phyloP scores from a whole-genome alignment of 768 basidiomycete genomes.

The Panaeolus cyanescens region DNA sequence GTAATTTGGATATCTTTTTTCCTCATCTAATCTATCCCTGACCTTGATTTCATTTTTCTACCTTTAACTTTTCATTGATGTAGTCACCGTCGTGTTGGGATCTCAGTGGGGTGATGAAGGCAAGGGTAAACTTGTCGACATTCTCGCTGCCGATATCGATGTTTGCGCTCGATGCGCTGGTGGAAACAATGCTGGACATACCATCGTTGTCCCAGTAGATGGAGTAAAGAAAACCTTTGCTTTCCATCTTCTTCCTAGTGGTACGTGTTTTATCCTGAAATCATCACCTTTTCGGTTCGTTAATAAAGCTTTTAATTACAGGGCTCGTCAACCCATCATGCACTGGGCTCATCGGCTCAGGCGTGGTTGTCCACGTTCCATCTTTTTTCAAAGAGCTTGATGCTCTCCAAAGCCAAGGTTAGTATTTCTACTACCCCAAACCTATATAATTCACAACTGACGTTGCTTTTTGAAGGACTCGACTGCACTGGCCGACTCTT shows the following conservation, averaged over 20 bases:
- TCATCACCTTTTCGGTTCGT: conserved; percentile 4
- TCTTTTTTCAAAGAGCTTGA: conserved; percentile 95
- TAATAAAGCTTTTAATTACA: conserved; percentile 25
- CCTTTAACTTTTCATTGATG: conserved; percentile 6
- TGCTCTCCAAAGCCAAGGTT: conserved; percentile 81
- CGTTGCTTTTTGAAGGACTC: conserved; percentile 57
- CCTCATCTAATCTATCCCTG: conserved; percentile 21
- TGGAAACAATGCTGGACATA: conserved; percentile 99
- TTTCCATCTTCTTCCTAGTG: conserved; percentile 94
- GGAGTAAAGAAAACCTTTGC: conserved; percentile 83
- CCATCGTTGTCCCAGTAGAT: conserved; percentile 84
- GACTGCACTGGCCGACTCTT: conserved; percentile 83
- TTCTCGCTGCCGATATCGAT: conserved; percentile 87
- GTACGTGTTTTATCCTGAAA: conserved; percentile 41
- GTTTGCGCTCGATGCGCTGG: conserved; percentile 96
- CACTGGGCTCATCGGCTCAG: conserved; percentile 86
- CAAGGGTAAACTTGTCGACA: conserved; percentile 96
- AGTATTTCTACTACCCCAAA: conserved; percentile 9
- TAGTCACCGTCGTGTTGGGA: conserved; percentile 77
- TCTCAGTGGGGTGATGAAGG: conserved; percentile 94
- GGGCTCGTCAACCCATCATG: conserved; percentile 88
- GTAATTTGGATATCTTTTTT: conserved; percentile 12
- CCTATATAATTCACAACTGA: background rate
- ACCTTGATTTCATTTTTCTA: conserved; percentile 9
- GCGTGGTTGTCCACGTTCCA: conserved; percentile 95